Conservation (phyloP, 2,329 filamentous ascomycete genomes). For the Alternaria angustiovoidea region DNA sequence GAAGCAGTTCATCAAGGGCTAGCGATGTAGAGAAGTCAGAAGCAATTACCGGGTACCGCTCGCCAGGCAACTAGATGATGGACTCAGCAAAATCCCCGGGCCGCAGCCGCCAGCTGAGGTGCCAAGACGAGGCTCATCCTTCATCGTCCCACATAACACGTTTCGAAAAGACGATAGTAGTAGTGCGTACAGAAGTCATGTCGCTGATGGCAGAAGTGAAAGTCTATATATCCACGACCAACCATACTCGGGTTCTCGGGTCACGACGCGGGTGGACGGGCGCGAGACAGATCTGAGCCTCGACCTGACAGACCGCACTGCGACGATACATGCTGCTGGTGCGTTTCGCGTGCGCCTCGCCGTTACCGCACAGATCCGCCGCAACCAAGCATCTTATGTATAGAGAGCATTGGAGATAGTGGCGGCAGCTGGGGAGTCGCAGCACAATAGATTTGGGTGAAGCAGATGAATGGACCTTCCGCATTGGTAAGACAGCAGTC, state of each 20-base stretch:
- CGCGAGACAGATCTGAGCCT: slow-evolving; percentile 15
- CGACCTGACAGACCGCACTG: slow-evolving; percentile 3
- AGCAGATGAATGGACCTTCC: slow-evolving; percentile 11
- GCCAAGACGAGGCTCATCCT: slow-evolving; percentile 24
- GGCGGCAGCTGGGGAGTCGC: neutral
- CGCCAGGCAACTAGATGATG: neutral
- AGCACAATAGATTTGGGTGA: slow-evolving; percentile 3
- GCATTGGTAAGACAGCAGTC: slow-evolving; percentile 12
- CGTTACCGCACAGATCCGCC: slow-evolving; percentile 14
- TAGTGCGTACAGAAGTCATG: neutral
- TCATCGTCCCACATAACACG: neutral
- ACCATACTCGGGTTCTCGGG: slow-evolving; percentile 2
- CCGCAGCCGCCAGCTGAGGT: slow-evolving; percentile 1
- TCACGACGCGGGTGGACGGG: slow-evolving; percentile 8
- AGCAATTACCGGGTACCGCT: slow-evolving; percentile 5
- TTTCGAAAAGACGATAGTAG: neutral
- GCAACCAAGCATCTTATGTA: neutral
- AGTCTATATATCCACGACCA: neutral
- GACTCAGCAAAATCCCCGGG: slow-evolving; percentile 4
- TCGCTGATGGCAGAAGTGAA: neutral
- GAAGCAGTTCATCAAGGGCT: neutral
- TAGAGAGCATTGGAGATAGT: neutral
- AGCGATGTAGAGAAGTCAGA: slow-evolving; percentile 1
- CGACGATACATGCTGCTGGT: slow-evolving; percentile 19
- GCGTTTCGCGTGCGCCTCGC: slow-evolving; percentile 29